Evolutionary conservation across 2,329 filamentous ascomycete species (phyloP).

Genomic region (Penicillium griseofulvum): DNA sequence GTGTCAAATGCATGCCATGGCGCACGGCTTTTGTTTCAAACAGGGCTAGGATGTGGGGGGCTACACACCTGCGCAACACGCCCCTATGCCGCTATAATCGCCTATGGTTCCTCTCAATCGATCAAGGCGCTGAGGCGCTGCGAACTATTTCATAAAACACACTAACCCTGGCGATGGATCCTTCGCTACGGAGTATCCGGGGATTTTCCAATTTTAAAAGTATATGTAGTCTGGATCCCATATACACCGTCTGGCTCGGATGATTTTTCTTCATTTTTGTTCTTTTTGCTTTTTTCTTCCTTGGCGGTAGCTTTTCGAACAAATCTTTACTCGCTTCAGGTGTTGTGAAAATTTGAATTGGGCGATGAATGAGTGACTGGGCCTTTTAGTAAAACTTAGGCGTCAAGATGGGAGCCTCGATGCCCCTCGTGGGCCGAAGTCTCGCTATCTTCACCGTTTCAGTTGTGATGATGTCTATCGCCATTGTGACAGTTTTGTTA

Average conservation of each 20-base stretch:
- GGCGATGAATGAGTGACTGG: neutral
- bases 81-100: neutral
- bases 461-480: constrained; percentile 19
- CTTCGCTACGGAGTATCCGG: neutral
- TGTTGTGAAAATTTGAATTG: neutral
- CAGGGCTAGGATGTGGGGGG: neutral
- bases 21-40: neutral
- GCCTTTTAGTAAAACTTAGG: neutral
- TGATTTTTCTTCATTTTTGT: neutral
- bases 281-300: neutral
- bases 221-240: neutral
- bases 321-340: neutral
- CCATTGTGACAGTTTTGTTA: constrained; percentile 18
- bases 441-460: constrained; percentile 19
- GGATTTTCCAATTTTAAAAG: neutral
- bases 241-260: neutral
- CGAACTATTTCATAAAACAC: neutral
- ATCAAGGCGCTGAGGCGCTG: neutral
- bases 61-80: too few relatives aligned
- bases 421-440: constrained; percentile 20
- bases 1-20: neutral
- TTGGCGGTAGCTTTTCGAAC: neutral
- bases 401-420: constrained; percentile 7
- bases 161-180: neutral
- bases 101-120: neutral